phyloP scores from a whole-genome alignment of 2,329 filamentous ascomycete species.

The Fusarium sacchari region DNA sequence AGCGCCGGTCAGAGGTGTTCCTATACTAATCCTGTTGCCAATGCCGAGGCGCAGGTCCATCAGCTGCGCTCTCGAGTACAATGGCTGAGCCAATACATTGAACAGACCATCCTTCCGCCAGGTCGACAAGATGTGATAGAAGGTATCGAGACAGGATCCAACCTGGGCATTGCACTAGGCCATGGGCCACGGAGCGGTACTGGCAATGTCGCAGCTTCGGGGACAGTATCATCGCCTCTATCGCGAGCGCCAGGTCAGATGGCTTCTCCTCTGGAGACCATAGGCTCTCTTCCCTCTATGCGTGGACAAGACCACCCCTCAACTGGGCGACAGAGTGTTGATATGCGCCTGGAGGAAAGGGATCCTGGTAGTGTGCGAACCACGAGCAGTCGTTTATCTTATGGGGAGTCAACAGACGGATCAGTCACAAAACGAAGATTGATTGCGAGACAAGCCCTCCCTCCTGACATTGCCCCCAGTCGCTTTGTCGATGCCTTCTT shows the following conservation, averaged over 20 bases:
- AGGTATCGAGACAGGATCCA: slow-evolving; percentile 50
- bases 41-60: slow-evolving; percentile 48
- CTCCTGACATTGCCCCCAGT: slow-evolving; percentile 43
- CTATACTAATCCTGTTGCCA: slow-evolving; percentile 45
- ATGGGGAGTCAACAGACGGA: slow-evolving; percentile 34
- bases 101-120: slow-evolving; percentile 44
- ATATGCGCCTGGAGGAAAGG: slow-evolving; percentile 27
- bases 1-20: slow-evolving; percentile 53
- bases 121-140: slow-evolving; percentile 44
- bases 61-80: slow-evolving; percentile 53
- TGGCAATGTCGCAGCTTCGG: not conserved
- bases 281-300: not conserved
- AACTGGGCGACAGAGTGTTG: slow-evolving; percentile 15
- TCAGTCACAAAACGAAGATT: slow-evolving; percentile 25
- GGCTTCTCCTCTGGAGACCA: slow-evolving; percentile 30
- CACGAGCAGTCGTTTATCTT: slow-evolving; percentile 36
- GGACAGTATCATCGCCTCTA: slow-evolving; percentile 20
- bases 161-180: slow-evolving; percentile 36
- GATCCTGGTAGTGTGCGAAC: slow-evolving; percentile 36
- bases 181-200: not conserved
- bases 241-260: slow-evolving; percentile 18
- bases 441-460: slow-evolving; percentile 33
- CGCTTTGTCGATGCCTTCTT: slow-evolving; percentile 57
- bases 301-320: slow-evolving; percentile 18
- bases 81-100: slow-evolving; percentile 53